Conservation (phyloP, 1,284 basidiomycete genomes). For the Pyrrhoderma lamaoense region DNA sequence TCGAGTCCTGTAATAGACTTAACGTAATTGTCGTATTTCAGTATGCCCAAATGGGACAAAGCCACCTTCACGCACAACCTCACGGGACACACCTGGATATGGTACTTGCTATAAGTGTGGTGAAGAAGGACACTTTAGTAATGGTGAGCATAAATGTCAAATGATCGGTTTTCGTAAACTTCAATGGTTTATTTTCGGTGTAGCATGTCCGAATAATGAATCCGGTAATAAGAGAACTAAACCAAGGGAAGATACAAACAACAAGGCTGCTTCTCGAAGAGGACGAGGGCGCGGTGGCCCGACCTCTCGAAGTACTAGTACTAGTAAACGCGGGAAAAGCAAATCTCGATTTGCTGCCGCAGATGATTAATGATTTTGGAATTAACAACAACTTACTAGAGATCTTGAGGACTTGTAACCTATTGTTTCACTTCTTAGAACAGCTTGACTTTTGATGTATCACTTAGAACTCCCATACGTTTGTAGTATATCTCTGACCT, state of each 20-base stretch:
- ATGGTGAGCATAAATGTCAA: constrained; percentile 18
- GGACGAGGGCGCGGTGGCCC: constrained; percentile 10
- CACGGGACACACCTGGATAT: constrained; percentile 4
- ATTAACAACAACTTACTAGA: too few species aligned
- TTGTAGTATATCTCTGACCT: too few species aligned
- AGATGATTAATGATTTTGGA: constrained; percentile 6
- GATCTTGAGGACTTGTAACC: too few species aligned
- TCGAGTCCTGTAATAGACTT: neutral
- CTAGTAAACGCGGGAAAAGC: neutral
- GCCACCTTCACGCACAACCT: neutral
- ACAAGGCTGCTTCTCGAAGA: constrained; percentile 3
- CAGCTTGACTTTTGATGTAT: too few species aligned
- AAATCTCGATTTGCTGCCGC: constrained; percentile 15
- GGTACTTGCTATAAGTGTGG: constrained; percentile 32
- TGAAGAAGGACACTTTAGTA: constrained; percentile 27
- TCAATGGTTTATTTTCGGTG: neutral
- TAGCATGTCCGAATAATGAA: constrained; percentile 8
- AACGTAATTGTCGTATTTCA: constrained; percentile 1
- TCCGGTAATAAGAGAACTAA: neutral
- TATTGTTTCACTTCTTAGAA: too few species aligned
- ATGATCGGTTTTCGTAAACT: neutral
- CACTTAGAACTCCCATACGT: too few species aligned
- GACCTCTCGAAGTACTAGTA: constrained; percentile 3
- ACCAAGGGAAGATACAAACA: constrained; percentile 1
- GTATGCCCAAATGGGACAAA: constrained; percentile 19